Base-by-base conservation (phyloP, 805 yeast genomes). In the Candida sphagnicola region DNA sequence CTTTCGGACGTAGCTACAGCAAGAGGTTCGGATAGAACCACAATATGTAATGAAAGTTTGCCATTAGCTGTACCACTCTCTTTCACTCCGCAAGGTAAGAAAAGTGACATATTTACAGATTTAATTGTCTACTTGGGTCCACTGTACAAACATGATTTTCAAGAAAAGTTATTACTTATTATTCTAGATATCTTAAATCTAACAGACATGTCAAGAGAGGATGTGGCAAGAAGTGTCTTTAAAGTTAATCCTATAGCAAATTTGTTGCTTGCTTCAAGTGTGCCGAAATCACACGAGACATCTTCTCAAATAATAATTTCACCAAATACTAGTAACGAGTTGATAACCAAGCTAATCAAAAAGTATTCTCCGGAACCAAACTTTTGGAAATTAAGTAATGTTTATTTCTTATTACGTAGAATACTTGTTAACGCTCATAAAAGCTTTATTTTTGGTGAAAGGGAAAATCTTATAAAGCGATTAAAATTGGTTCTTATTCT, bases 1-100 rank as follows among this genome's bases (percentile, higher is more conserved):
- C 13, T 47, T 46, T 17, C 37, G 35, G 3, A 36, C 19, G n/a
- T 50, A 50, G n/a, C 49, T 51, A 6, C 36, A 41, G 17, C 46
- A 5, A 55, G 44, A 13, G 30, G 38, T 1, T 31, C 47, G 1
- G 52, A 50, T 14, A 8, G 35, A 3, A 31, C 39, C 14, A 39
- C 57, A 10, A 24, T 71, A 8, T 44, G 61, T 6, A 42, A 47
- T 4, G 67, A 64, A 8, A 52, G 72, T 19, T 38, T 73, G 5
- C 55, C 75, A 0, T 39, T 59, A n/a, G 47, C 67, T 0, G 56
- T 78, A 1, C 68, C 82, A 0, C 46, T 77, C 15, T 57, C 77
- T 0, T 75, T 60, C 44, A 54, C 74, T 0, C 54, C 52, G 11
- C 53, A 52, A 24, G 78, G 79, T 0, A 35, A 54, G 1, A 50